phyloP scores from a whole-genome alignment of 108 stramenopile genomes.

The Cyclostephanos invisitatus region DNA sequence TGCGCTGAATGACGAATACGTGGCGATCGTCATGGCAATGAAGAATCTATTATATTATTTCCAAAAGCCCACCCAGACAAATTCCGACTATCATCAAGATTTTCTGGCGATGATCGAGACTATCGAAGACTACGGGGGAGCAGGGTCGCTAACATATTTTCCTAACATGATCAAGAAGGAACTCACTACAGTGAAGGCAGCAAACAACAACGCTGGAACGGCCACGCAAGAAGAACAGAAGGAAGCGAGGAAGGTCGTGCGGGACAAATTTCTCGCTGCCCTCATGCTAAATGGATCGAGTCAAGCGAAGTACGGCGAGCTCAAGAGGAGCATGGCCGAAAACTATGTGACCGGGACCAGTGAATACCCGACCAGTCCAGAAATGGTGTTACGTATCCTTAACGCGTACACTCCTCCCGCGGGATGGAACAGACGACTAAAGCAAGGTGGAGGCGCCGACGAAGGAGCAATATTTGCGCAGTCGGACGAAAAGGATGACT shows the following conservation, averaged over 20 bases:
- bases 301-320: background rate
- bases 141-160: too few species aligned
- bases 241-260: too few species aligned
- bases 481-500: background rate
- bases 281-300: constrained; percentile 5
- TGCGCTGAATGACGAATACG: background rate
- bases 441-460: background rate
- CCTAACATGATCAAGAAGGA: background rate
- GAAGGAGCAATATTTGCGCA: constrained; percentile 7
- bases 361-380: background rate
- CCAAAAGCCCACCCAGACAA: too few species aligned
- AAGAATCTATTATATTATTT: background rate
- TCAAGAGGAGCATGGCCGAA: background rate
- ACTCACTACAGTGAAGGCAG: background rate
- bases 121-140: too few species aligned
- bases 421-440: too few species aligned
- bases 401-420: background rate
- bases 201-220: too few species aligned
- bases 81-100: too few species aligned
- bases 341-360: background rate
- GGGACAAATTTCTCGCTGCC: background rate
- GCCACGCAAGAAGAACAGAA: too few species aligned
- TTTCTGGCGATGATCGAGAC: too few species aligned
- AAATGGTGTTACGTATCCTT: too few species aligned
- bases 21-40: background rate